Evolutionary conservation across 495 filamentous ascomycete species (phyloP).

Genomic region (Penicillium salamii): DNA sequence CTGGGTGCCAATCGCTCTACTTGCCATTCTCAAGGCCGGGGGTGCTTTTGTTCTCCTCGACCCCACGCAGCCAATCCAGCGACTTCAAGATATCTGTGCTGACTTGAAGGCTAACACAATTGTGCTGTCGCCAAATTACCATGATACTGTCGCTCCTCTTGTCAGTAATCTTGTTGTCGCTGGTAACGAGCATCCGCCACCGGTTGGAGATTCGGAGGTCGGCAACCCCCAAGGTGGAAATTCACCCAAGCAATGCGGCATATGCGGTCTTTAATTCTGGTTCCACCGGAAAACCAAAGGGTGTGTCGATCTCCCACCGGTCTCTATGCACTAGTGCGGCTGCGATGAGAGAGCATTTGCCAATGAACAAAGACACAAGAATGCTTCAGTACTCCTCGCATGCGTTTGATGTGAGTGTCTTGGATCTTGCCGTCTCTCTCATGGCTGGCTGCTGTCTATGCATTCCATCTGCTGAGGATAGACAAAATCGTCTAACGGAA

Average conservation of each 20-base stretch:
- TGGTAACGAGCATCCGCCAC: background rate
- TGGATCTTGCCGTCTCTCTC: conserved; percentile 29
- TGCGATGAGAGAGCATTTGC: background rate
- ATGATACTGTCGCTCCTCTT: background rate
- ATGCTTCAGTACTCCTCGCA: conserved; percentile 55
- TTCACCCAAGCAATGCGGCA: conserved; percentile 2
- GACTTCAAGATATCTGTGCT: conserved; percentile 29
- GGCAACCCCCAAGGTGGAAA: conserved; percentile 16
- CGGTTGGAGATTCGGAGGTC: background rate
- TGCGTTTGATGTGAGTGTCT: conserved; percentile 28
- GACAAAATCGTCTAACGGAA: background rate
- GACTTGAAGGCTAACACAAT: conserved; percentile 30
- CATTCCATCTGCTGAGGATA: conserved; percentile 14
- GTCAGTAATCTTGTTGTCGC: background rate
- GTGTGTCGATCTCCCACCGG: conserved; percentile 17
- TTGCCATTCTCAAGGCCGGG: conserved; percentile 36
- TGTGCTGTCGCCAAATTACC: conserved; percentile 24
- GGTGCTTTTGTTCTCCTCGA: conserved; percentile 47
- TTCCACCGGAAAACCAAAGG: conserved; percentile 46
- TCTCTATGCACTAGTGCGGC: background rate
- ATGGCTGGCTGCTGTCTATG: conserved; percentile 34
- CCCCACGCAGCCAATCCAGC: conserved; percentile 38
- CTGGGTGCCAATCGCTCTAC: background rate
- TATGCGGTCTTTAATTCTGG: conserved; percentile 57
- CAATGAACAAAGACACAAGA: conserved; percentile 17